A percentile compares a stretch with the other conserved stretches of the same genome.
These are phyloP conservation scores for Ustilago loliicola DNA, from an alignment of 1,284 basidiomycete genomes.

Conservation along the genomic window DNA sequence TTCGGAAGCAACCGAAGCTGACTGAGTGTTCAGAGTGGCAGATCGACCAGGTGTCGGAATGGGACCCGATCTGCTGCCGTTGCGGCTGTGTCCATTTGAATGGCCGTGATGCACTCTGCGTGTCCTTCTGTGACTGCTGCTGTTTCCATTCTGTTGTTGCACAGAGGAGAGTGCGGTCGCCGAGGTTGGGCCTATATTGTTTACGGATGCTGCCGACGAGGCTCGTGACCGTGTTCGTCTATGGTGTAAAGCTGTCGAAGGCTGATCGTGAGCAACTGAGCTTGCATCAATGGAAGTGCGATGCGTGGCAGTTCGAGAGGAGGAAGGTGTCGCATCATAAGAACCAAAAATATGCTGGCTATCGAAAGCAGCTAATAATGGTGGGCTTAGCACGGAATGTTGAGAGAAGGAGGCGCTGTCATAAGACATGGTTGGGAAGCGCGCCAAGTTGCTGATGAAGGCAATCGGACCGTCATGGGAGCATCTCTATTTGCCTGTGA, in stretches of 20 bases:
- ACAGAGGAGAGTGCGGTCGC: conserved; percentile 1
- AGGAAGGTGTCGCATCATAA: conserved; percentile 7
- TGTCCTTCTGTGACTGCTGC: background rate
- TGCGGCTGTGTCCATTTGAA: conserved; percentile 18
- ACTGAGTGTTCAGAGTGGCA: background rate
- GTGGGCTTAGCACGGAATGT: conserved; percentile 44
- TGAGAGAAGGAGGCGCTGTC: conserved; percentile 33
- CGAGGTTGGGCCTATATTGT: conserved; percentile 4
- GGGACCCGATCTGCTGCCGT: conserved; percentile 25
- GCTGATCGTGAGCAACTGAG: conserved; percentile 9
- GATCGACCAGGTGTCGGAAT: conserved; percentile 13
- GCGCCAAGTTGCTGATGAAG: conserved; percentile 6
- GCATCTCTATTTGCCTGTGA: conserved; percentile 8
- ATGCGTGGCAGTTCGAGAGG: conserved; percentile 10
- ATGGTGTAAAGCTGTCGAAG: conserved; percentile 5
- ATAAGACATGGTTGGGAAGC: conserved; percentile 34
- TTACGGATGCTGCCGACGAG: conserved; percentile 27
- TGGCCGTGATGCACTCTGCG: conserved; percentile 27
- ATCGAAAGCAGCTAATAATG: conserved; percentile 40
- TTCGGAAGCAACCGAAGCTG: conserved; percentile 10
- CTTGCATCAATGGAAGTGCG: background rate
- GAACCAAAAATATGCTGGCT: conserved; percentile 43
- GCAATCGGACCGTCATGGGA: conserved; percentile 17
- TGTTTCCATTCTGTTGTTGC: conserved; percentile 21
- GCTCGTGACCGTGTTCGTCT: conserved; percentile 32